These are phyloP conservation scores for Entomortierella lignicola DNA, from an alignment of 192 early-diverging fungal species.

Conservation along the genomic window DNA sequence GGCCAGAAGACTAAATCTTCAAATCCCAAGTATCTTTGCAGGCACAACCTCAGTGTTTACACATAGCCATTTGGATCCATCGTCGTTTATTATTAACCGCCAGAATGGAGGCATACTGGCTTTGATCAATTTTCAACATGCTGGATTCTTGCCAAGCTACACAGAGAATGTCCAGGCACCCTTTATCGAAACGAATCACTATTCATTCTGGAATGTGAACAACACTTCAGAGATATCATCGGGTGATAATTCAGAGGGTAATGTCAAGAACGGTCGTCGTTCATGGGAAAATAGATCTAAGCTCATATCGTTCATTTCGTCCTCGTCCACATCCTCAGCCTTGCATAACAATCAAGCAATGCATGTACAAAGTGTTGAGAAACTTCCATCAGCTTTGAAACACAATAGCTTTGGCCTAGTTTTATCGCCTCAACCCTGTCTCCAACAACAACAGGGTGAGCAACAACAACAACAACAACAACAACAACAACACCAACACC, in stretches of 20 bases:
- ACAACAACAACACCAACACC: not conserved
- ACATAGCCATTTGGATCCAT: constrained; percentile 1
- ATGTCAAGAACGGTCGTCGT: not conserved
- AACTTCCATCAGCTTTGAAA: not conserved
- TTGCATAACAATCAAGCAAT: not conserved
- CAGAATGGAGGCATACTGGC: constrained; percentile 1
- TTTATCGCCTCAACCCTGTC: not conserved
- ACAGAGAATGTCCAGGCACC: constrained; percentile 6
- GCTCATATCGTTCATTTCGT: not conserved
- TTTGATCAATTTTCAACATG: constrained; percentile 22
- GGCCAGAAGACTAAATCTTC: not conserved
- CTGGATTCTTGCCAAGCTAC: constrained; percentile 36
- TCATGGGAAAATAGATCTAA: not conserved
- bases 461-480: not conserved
- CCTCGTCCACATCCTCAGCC: not conserved
- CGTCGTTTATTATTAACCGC: constrained; percentile 10
- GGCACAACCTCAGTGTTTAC: constrained; percentile 14
- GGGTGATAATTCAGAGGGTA: not conserved
- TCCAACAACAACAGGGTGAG: not conserved
- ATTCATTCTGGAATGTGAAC: constrained; percentile 16
- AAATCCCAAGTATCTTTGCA: not conserved
- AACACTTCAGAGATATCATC: not conserved
- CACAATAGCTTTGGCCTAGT: not conserved
- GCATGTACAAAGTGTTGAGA: too few species aligned
- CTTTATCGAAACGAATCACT: constrained; percentile 7